Evolutionary conservation across 2,329 filamentous ascomycete species (phyloP), one percentile per base, ranked within the genome.

Genomic region (Trichoderma atrobrunneum): DNA sequence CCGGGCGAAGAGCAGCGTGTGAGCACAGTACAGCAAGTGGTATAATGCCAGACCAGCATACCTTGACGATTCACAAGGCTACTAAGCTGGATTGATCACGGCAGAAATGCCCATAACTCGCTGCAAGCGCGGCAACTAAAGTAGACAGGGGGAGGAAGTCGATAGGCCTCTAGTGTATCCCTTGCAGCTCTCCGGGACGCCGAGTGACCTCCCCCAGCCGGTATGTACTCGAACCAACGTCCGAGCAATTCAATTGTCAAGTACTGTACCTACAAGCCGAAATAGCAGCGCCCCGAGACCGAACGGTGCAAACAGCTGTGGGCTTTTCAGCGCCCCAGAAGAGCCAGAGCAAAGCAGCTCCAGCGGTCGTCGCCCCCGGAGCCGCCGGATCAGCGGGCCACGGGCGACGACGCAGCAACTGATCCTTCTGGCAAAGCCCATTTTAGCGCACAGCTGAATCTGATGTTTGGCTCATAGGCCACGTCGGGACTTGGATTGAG

Each of bases 401-500:
- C 28, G 16, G 26, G 56, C 34, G 28, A 8, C 60, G 21, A 43
- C 21, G 16, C 34, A 71, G 12, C 57, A 59, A 60, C 18, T 28
- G 39, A 30, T 51, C 30, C 66, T 70, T 36, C 28, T 48, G 21
- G 21, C 62, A 48, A 43, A 39, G 39, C 18, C 56, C 56, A 48
- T 34, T 61, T 62, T 70, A 70, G 66, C 39, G 56, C 36, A 60
- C 65, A 70, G 66, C 66, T 70, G 66, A 62, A 61, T 61, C 65
- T 60, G 36, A 69, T 62, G 36, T 70, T 43, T 70, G 59, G 39
- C 39, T 21, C 43, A 51, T 51, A 36, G 43, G 68, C 68, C 68
- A 57, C 68, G 59, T 71, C 68, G 68, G 68, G 68, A 71, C 68
- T 71, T 71, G 68, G 11, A 64, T 32, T 64, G 68, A 71, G 68